Conservation (phyloP, 176 grass and related monocot genomes). For the Pharus latifolius region DNA sequence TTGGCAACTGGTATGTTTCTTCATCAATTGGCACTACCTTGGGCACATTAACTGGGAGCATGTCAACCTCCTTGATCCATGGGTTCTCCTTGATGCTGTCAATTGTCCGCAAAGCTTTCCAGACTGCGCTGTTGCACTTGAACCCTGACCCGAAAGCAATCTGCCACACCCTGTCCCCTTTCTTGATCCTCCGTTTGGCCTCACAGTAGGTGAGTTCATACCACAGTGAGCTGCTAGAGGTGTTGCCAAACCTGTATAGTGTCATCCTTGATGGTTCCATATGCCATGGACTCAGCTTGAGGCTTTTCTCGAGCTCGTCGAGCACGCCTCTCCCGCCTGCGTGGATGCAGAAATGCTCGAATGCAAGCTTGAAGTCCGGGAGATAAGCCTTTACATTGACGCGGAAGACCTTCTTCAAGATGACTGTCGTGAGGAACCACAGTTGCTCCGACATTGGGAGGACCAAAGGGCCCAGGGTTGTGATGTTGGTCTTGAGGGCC, state of each 20-base stretch:
- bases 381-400: slow-evolving; percentile 50
- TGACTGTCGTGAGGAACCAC: slow-evolving; percentile 58
- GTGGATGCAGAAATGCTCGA: slow-evolving; percentile 99
- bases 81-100: slow-evolving; percentile 35
- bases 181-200: slow-evolving; percentile 50
- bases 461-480: slow-evolving; percentile 54
- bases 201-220: slow-evolving; percentile 91
- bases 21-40: slow-evolving; percentile 51
- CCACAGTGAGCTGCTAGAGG: slow-evolving; percentile 91
- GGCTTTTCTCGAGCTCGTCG: slow-evolving; percentile 76
- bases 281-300: slow-evolving; percentile 64
- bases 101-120: slow-evolving; percentile 51
- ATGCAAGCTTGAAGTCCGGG: slow-evolving; percentile 72
- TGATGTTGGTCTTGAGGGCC: slow-evolving; percentile 88
- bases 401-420: slow-evolving; percentile 61
- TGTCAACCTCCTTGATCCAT: slow-evolving; percentile 50
- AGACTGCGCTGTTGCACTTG: slow-evolving; percentile 84
- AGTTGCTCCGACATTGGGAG: slow-evolving; percentile 88
- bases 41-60: slow-evolving; percentile 52
- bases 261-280: slow-evolving; percentile 95
- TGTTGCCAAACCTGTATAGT: slow-evolving; percentile 89
- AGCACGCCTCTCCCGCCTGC: slow-evolving; percentile 75
- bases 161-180: slow-evolving; percentile 65
- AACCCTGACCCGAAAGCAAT: slow-evolving; percentile 77
- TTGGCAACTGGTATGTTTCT: slow-evolving; percentile 20